phyloP scores from a whole-genome alignment of 352 stramenopile species.

The Pythium rishiriense region DNA sequence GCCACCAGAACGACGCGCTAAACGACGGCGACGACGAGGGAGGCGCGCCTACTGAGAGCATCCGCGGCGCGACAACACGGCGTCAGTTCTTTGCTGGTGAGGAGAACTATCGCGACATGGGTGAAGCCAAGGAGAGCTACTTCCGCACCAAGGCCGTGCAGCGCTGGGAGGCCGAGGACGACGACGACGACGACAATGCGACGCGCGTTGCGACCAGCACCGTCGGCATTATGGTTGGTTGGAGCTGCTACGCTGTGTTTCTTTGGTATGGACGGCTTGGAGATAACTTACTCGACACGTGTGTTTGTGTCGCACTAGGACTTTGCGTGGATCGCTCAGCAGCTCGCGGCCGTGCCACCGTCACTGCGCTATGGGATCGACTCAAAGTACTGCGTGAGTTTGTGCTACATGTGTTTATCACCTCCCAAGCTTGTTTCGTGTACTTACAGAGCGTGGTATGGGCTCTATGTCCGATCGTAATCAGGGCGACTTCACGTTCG shows the following conservation, averaged over 20 bases:
- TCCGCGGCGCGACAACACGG: conserved; percentile 18
- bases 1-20: conserved; percentile 31
- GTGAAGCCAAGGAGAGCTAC: conserved; percentile 38
- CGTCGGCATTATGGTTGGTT: conserved; percentile 18
- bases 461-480: not conserved
- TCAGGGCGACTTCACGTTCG: conserved; percentile 4
- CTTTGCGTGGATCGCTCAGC: conserved; percentile 63
- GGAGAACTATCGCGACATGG: conserved; percentile 47
- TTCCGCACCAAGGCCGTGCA: conserved; percentile 66
- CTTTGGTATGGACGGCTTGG: no score
- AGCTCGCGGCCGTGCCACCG: conserved; percentile 48
- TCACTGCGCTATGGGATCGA: conserved; percentile 68
- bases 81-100: conserved; percentile 71
- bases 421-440: no score
- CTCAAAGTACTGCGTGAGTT: conserved; percentile 71
- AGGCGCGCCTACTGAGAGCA: conserved; percentile 8
- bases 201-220: conserved; percentile 24
- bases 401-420: not conserved
- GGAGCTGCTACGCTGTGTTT: no score
- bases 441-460: not conserved
- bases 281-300: not conserved
- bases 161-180: conserved; percentile 65
- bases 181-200: conserved; percentile 28
- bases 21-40: conserved; percentile 8
- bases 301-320: conserved; percentile 38